These are phyloP conservation scores for Scutellaria minor DNA, from an alignment of 257 asterid species.

Conservation along the genomic window DNA sequence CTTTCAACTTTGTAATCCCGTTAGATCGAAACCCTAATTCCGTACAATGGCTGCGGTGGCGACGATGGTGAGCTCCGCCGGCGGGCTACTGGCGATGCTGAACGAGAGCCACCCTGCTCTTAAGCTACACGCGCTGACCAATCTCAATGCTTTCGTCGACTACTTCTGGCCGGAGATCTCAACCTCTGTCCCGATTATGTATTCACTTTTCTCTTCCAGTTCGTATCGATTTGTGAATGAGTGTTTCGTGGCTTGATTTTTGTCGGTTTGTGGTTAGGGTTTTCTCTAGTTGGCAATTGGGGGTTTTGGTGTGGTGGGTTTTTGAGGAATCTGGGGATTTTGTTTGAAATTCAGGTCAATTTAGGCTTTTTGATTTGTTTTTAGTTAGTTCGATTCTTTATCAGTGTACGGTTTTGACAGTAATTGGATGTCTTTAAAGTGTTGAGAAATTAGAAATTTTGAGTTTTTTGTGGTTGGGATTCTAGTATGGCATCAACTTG, in stretches of 20 bases:
- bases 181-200: slow-evolving; percentile 81
- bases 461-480: slow-evolving; percentile 19
- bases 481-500: slow-evolving; percentile 9
- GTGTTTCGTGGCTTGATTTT: not conserved
- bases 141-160: slow-evolving; percentile 80
- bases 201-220: not conserved
- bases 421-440: not conserved
- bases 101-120: slow-evolving; percentile 80
- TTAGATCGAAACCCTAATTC: slow-evolving; percentile 39
- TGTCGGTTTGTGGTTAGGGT: not conserved
- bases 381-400: not conserved
- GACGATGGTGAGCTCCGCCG: slow-evolving; percentile 90
- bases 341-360: slow-evolving; percentile 3
- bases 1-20: not conserved
- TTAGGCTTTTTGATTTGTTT: slow-evolving; percentile 2
- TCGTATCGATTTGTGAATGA: not conserved
- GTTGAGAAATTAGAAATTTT: not conserved
- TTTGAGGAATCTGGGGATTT: not conserved
- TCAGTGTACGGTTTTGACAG: not conserved
- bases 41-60: slow-evolving; percentile 58
- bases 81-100: slow-evolving; percentile 90
- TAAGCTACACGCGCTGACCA: slow-evolving; percentile 80
- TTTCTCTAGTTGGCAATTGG: not conserved
- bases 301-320: slow-evolving; percentile 14
- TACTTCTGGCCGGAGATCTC: slow-evolving; percentile 96